Conservation (phyloP, 2,329 filamentous ascomycete species). For the Purpureocillium takamizusanense region DNA sequence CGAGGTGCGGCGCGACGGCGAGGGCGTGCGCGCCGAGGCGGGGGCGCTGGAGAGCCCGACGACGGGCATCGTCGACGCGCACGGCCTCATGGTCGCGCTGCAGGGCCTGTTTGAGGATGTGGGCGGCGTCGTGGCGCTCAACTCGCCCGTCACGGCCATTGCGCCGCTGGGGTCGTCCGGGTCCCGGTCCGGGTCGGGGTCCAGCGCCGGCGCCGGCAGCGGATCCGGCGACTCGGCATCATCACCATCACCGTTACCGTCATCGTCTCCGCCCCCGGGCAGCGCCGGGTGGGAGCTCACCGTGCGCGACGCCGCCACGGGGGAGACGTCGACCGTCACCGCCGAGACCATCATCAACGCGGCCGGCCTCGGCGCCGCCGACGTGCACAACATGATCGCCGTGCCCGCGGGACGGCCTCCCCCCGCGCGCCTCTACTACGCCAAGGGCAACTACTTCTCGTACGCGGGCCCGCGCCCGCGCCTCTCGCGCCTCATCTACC, state of each 20-base stretch:
- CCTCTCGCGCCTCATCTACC: slow-evolving; percentile 73
- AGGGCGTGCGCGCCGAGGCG: slow-evolving; percentile 60
- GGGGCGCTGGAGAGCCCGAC: slow-evolving; percentile 76
- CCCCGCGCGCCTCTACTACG: slow-evolving; percentile 62
- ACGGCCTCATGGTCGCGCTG: slow-evolving; percentile 74
- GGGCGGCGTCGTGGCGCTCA: slow-evolving; percentile 66
- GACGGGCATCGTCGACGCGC: slow-evolving; percentile 86
- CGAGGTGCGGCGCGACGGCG: slow-evolving; percentile 60
- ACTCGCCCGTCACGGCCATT: slow-evolving; percentile 55
- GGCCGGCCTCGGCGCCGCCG: slow-evolving; percentile 70
- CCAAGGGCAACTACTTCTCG: slow-evolving; percentile 93
- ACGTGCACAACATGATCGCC: slow-evolving; percentile 74
- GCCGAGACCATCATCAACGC: slow-evolving; percentile 74
- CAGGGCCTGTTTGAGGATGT: slow-evolving; percentile 67
- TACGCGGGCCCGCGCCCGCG: slow-evolving; percentile 58
- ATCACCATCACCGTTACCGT: too few relatives aligned
- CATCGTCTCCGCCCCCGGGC: slow-evolving; percentile 26
- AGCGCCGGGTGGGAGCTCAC: slow-evolving; percentile 60
- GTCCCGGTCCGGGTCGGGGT: too few relatives aligned
- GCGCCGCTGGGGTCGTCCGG: slow-evolving; percentile 38
- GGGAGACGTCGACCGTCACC: slow-evolving; percentile 51
- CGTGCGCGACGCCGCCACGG: slow-evolving; percentile 35
- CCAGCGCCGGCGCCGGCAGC: too few relatives aligned
- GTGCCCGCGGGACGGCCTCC: slow-evolving; percentile 45
- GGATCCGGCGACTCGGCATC: too few relatives aligned